Evolutionary conservation across 345 rosid species (phyloP).

Genomic region (Dimocarpus longan): DNA sequence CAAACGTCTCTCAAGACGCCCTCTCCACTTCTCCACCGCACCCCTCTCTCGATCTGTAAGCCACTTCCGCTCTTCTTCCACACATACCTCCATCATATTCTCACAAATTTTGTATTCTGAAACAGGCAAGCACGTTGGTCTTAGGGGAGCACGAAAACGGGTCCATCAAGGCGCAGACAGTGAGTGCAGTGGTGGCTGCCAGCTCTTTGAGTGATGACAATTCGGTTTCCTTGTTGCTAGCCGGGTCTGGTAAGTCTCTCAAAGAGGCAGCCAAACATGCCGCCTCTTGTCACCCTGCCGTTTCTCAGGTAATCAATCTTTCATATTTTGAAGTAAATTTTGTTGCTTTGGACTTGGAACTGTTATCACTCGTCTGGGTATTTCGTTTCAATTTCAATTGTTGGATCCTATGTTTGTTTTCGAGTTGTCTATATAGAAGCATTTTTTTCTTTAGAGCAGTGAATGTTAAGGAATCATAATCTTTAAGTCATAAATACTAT

Average conservation of each 20-base stretch:
- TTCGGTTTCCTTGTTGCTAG: constrained; percentile 68
- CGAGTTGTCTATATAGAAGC: too few relatives aligned
- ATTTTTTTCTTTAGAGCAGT: too few relatives aligned
- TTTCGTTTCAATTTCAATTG: neutral
- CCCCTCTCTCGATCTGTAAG: constrained; percentile 41
- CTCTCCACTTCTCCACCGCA: neutral
- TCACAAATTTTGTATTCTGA: neutral
- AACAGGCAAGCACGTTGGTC: constrained; percentile 73
- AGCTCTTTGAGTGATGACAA: constrained; percentile 51
- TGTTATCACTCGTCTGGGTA: neutral
- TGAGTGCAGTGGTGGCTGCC: constrained; percentile 85
- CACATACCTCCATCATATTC: neutral
- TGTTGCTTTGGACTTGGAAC: neutral
- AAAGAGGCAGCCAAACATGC: constrained; percentile 74
- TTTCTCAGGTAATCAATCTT: constrained; percentile 57
- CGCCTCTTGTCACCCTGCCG: constrained; percentile 71
- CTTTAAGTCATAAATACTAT: too few relatives aligned
- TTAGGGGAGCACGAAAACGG: constrained; percentile 86
- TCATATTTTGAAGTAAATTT: neutral
- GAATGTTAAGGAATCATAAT: too few relatives aligned
- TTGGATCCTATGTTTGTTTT: too few relatives aligned
- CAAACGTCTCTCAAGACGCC: constrained; percentile 19
- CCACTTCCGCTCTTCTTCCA: neutral
- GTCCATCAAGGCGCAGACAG: constrained; percentile 53
- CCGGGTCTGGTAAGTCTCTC: constrained; percentile 85